Percentiles rank a stretch among this genome's conserved stretches.
phyloP scores from a whole-genome alignment of 164 flowering plant genomes.

The Dillenia suffruticosa region DNA sequence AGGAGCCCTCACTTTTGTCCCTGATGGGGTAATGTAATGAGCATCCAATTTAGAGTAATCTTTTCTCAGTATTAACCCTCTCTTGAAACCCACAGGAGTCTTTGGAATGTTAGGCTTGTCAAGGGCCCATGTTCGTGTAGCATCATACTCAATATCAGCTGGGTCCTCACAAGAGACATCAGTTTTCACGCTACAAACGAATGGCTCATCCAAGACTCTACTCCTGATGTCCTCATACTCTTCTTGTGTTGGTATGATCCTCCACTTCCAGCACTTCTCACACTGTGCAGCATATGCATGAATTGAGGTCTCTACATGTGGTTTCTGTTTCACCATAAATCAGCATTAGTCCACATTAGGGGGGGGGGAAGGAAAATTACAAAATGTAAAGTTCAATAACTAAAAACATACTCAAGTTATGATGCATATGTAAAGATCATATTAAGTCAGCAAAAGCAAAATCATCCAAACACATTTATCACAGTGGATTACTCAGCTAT shows the following conservation, averaged over 20 bases:
- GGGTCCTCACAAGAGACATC: conserved; percentile 60
- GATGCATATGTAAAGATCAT: too few species aligned
- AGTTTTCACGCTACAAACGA: conserved; percentile 39
- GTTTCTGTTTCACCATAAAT: too few species aligned
- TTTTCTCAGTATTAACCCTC: conserved; percentile 47
- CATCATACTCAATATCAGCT: conserved; percentile 65
- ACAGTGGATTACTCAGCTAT: too few species aligned
- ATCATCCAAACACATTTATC: too few species aligned
- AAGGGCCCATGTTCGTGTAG: conserved; percentile 60
- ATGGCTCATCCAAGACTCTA: conserved; percentile 50
- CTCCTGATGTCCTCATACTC: conserved; percentile 73
- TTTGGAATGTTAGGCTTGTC: conserved; percentile 79
- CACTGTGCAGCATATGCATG: conserved; percentile 65
- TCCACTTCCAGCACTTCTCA: conserved; percentile 73
- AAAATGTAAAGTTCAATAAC: too few species aligned
- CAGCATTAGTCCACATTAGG: too few species aligned
- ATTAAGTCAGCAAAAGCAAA: too few species aligned
- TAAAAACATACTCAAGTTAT: too few species aligned
- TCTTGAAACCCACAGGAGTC: conserved; percentile 66
- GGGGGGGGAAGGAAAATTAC: too few species aligned
- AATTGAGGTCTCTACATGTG: conserved; percentile 1
- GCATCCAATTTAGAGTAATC: conserved; percentile 68
- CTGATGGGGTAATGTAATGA: conserved; percentile 50
- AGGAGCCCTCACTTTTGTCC: conserved; percentile 51
- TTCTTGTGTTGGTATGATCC: conserved; percentile 53